Evolutionary conservation across 2,329 filamentous ascomycete genomes (phyloP), one percentile per base, ranked within the genome.

Genomic region (Diaporthe longicolla): DNA sequence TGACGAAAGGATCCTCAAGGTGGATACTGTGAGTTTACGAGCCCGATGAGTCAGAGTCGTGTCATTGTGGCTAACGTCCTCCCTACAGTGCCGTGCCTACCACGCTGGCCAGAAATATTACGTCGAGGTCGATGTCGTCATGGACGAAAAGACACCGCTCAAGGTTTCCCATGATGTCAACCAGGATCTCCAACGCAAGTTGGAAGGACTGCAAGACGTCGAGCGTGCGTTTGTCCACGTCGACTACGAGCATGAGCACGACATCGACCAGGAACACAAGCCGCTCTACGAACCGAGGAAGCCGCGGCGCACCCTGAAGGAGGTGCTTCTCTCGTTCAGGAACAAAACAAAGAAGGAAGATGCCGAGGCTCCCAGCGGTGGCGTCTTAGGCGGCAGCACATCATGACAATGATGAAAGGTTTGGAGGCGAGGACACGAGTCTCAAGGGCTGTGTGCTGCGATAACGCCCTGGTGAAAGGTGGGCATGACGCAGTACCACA

Each of bases 51-150:
- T 4, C 19, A 26, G 0, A 7, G 9, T 29, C 13, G 13, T 37
- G 21, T 6, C 7, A 13, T 15, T 9, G 32, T 68, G 15, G 69
- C 74, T 79, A 55, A 76, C 72, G 8, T 15, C 24, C 21, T 26
- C 3, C 17, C 48, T 32, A 29, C 61, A 84, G 82, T 89, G 87
- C 80, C 87, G 88, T 71, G 90, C 89, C 6, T 92, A 92, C 78
- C 89, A 91, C 77, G 89, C 89, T 0, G 90, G 90, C 0, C 88
- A 91, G 76, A 86, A 87, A 52, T 89, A 90, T 77, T 91, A 91
- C 76, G 90, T 91, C 24, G 90, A 92, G 77, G 87, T 92, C 6
- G 90, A 92, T 77, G 86, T 92, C 69, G 86, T 92, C 68, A 89
- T 92, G 84, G 86, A 90, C 77, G 87, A 87, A 75, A 82, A 85